These are phyloP conservation scores for Fusarium bactridioides DNA, from an alignment of 2,329 filamentous ascomycete genomes.

Conservation along the genomic window DNA sequence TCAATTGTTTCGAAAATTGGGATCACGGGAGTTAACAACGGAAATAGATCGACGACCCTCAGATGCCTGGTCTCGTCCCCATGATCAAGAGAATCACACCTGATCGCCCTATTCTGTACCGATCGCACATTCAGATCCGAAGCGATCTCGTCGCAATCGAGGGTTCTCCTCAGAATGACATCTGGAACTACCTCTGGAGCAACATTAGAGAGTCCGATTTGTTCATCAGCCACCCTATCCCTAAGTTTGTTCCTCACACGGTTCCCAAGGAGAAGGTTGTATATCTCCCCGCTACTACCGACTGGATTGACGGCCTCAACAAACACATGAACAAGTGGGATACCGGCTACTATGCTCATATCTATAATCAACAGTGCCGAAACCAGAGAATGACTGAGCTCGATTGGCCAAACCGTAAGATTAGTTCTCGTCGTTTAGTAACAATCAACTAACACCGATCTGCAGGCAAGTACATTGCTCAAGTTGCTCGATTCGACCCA, in stretches of 20 bases:
- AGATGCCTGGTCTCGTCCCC: constrained; percentile 82
- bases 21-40: neutral
- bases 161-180: constrained; percentile 73
- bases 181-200: constrained; percentile 79
- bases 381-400: constrained; percentile 63
- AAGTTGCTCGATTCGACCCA: constrained; percentile 84
- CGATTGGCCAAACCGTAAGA: constrained; percentile 60
- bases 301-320: constrained; percentile 85
- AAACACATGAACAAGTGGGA: constrained; percentile 77
- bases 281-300: constrained; percentile 82
- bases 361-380: constrained; percentile 72
- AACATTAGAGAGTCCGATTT: constrained; percentile 75
- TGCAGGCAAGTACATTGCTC: constrained; percentile 74
- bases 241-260: constrained; percentile 74
- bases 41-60: constrained; percentile 76
- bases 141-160: constrained; percentile 72
- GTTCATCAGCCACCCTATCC: constrained; percentile 84
- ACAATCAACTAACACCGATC: constrained; percentile 20
- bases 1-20: neutral
- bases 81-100: constrained; percentile 76
- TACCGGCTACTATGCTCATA: constrained; percentile 74
- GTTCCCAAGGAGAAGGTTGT: constrained; percentile 73
- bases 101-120: constrained; percentile 78
- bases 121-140: constrained; percentile 84
- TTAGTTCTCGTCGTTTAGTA: neutral